Percentiles rank a stretch among this genome's conserved stretches.
These are phyloP conservation scores for Citrullus amarus DNA, from an alignment of 306 rosid genomes.

Conservation along the genomic window DNA sequence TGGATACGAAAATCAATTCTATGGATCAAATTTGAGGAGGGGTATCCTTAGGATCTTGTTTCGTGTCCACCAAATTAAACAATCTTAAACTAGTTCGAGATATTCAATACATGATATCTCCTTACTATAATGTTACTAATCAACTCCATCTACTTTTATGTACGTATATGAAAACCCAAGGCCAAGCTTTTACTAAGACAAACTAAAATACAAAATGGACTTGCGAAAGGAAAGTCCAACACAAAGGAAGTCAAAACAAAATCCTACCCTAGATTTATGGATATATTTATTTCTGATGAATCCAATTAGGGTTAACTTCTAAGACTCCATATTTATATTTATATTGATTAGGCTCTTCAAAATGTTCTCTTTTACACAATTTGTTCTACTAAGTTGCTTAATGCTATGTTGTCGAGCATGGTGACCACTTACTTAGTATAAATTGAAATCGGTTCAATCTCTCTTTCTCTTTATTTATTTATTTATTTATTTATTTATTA, in stretches of 20 bases:
- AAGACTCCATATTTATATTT: background rate
- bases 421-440: too few species aligned
- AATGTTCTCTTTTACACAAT: background rate
- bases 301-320: background rate
- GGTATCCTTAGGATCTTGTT: background rate
- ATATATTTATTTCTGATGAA: too few species aligned
- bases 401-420: background rate
- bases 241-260: too few species aligned
- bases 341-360: background rate
- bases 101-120: background rate
- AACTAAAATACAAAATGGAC: background rate
- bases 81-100: background rate
- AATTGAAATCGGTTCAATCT: background rate
- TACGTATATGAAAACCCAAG: background rate
- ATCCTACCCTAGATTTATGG: too few species aligned
- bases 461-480: too few species aligned
- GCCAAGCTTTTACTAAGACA: background rate
- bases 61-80: background rate
- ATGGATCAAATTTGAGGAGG: background rate
- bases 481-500: too few species aligned
- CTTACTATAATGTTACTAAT: background rate
- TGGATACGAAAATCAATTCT: background rate
- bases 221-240: background rate
- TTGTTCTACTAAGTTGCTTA: background rate
- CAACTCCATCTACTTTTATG: background rate